A percentile compares a stretch with the other conserved stretches of the same genome.
phyloP scores from a whole-genome alignment of 306 rosid genomes.

The Delonix regia region DNA sequence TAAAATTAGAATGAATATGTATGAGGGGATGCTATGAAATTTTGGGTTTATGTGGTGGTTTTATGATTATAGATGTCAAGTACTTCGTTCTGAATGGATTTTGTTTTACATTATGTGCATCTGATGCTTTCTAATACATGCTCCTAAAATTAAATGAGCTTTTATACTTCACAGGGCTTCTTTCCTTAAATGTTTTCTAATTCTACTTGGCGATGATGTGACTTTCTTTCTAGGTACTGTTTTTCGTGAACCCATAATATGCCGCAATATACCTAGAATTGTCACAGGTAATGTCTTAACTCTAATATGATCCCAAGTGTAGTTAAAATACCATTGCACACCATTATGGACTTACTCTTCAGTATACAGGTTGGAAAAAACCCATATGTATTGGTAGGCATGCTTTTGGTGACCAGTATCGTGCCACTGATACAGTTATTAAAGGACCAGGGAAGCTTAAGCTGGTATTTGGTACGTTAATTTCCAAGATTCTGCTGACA shows the following conservation, averaged over 20 bases:
- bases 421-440: slow-evolving; percentile 84
- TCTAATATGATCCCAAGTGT: slow-evolving; percentile 29
- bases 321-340: slow-evolving; percentile 26
- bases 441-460: slow-evolving; percentile 90
- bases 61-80: neutral
- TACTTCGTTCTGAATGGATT: slow-evolving; percentile 3
- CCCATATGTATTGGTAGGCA: slow-evolving; percentile 98
- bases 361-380: slow-evolving; percentile 89
- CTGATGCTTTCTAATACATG: neutral
- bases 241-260: slow-evolving; percentile 93
- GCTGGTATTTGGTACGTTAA: slow-evolving; percentile 82
- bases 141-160: neutral
- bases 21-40: neutral
- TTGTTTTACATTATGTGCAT: slow-evolving; percentile 11
- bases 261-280: slow-evolving; percentile 79
- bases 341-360: slow-evolving; percentile 45
- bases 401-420: slow-evolving; percentile 98
- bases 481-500: slow-evolving; percentile 12
- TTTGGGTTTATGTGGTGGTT: neutral
- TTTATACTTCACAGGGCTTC: neutral
- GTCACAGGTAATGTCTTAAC: slow-evolving; percentile 64
- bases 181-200: neutral
- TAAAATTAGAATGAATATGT: neutral
- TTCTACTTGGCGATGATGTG: slow-evolving; percentile 6
- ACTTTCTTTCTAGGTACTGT: slow-evolving; percentile 74